Base-by-base conservation (phyloP, 2,329 filamentous ascomycete species). In the Cercospora brassicicola region DNA sequence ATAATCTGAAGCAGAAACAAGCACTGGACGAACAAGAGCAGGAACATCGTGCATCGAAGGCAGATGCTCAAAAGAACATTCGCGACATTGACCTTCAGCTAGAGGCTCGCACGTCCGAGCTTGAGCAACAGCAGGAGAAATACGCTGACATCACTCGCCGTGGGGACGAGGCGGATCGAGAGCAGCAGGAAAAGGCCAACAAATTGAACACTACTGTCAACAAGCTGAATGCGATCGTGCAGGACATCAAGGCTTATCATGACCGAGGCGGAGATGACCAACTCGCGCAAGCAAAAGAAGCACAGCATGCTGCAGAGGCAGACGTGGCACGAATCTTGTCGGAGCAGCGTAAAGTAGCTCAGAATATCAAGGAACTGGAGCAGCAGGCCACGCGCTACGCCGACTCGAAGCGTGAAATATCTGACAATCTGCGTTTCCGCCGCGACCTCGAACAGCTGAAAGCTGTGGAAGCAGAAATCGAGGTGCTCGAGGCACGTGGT, bases 371-470 rank as follows among this genome's bases (percentile, higher is more conserved):
- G 79, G 89, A 89, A 73, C 85, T 97, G 61, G 90, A 91, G 71
- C 87, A 91, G 59, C 90, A 93, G 62, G 86, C 94, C 62, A 88
- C 89, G 73, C 92, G 93, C 75, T 91, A 92, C 66, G 91, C 94
- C 71, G 88, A 90, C 67, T 94, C 90, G 65, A 94, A 93, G 81
- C 90, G 92, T 74, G 93, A 92, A 71, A 97, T 99, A 73, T 85
- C 85, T 23, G 93, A 98, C 78, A 99, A 99, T 75, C 82, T 98
- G 62, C 89, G 89, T 70, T 97, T 93, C 78, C 91, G 95, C 67
- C 90, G 90, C 76, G 90, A 91, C 69, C 84, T 88, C 65, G 86
- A 88, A 64, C 85, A 89, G 42, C 84, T 97, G 1, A 85, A 91
- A 51, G 83, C 82, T 3, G 85, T 97, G 6, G 82, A 87, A 64